phyloP scores from a whole-genome alignment of 768 basidiomycete species.

The Exidia glandulosa region DNA sequence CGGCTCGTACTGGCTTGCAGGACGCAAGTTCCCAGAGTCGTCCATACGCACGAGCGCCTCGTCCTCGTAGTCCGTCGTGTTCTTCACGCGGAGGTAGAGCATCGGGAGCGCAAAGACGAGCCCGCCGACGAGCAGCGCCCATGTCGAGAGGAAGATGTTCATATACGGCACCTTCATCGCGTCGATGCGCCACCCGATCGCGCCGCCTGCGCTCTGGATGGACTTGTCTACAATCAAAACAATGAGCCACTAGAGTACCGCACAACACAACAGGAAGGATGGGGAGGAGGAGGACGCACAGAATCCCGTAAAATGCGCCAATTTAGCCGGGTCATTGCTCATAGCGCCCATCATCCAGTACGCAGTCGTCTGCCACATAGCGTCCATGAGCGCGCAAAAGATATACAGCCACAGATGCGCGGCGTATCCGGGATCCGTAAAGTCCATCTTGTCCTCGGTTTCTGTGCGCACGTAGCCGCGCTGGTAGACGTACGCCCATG shows the following conservation, averaged over 20 bases:
- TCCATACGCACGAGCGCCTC: constrained; percentile 26
- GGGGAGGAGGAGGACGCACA: constrained; percentile 37
- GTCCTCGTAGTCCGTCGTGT: constrained; percentile 43
- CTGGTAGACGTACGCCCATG: constrained; percentile 71
- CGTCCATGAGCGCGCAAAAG: constrained; percentile 63
- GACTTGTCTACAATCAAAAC: constrained; percentile 42
- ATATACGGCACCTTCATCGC: constrained; percentile 52
- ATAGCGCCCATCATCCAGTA: constrained; percentile 82
- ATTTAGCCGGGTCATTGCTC: constrained; percentile 71
- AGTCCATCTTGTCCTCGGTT: constrained; percentile 39
- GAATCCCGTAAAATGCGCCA: constrained; percentile 72
- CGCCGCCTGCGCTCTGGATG: constrained; percentile 66
- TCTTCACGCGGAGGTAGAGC: constrained; percentile 59
- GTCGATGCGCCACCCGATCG: constrained; percentile 63
- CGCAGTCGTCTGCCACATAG: constrained; percentile 77
- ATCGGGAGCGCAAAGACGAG: constrained; percentile 60
- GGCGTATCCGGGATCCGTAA: constrained; percentile 42
- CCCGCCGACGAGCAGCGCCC: constrained; percentile 57
- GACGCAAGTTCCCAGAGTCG: constrained; percentile 11
- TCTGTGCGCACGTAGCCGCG: constrained; percentile 51
- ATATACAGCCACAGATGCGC: constrained; percentile 53
- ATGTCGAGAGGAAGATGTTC: constrained; percentile 64
- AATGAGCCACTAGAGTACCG: neutral
- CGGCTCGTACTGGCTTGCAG: neutral
- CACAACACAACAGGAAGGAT: neutral